Conservation (phyloP, 2,329 filamentous ascomycete species). For the Lecanosticta acicola region DNA sequence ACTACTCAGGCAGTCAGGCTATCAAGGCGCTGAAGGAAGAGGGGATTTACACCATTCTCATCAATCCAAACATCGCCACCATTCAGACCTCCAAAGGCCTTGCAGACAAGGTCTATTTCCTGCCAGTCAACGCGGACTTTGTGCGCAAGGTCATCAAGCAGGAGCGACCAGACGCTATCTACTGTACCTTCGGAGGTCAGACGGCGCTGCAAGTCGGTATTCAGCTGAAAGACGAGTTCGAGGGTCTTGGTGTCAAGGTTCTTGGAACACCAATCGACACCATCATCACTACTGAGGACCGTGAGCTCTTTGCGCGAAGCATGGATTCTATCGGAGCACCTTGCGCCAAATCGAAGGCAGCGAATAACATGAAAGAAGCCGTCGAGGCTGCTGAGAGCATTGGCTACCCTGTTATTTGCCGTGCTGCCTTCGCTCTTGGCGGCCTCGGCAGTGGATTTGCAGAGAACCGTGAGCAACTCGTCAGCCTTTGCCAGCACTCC, state of each 20-base stretch:
- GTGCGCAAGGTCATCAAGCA: slow-evolving; percentile 96
- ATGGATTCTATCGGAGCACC: slow-evolving; percentile 99
- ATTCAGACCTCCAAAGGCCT: slow-evolving; percentile 98
- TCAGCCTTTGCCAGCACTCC: slow-evolving; percentile 87
- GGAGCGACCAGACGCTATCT: slow-evolving; percentile 92
- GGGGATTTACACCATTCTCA: slow-evolving; percentile 94
- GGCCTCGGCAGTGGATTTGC: slow-evolving; percentile 94
- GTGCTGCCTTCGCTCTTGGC: slow-evolving; percentile 91
- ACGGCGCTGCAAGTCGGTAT: slow-evolving; percentile 96
- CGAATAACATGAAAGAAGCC: slow-evolving; percentile 81
- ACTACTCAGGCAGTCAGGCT: slow-evolving; percentile 96
- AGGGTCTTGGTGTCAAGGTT: slow-evolving; percentile 84
- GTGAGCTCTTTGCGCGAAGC: slow-evolving; percentile 92
- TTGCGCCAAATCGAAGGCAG: slow-evolving; percentile 94
- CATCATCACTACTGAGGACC: slow-evolving; percentile 97
- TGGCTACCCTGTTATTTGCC: slow-evolving; percentile 93
- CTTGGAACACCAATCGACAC: slow-evolving; percentile 95
- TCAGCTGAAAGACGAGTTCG: slow-evolving; percentile 94
- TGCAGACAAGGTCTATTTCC: slow-evolving; percentile 97
- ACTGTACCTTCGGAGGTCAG: slow-evolving; percentile 95
- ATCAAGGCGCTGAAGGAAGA: slow-evolving; percentile 98
- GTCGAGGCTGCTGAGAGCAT: slow-evolving; percentile 83
- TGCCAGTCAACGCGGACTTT: slow-evolving; percentile 93
- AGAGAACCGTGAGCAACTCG: slow-evolving; percentile 73
- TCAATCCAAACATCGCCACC: slow-evolving; percentile 98